phyloP scores from a whole-genome alignment of 2,329 filamentous ascomycete species.

The Monosporascus cannonballus region DNA sequence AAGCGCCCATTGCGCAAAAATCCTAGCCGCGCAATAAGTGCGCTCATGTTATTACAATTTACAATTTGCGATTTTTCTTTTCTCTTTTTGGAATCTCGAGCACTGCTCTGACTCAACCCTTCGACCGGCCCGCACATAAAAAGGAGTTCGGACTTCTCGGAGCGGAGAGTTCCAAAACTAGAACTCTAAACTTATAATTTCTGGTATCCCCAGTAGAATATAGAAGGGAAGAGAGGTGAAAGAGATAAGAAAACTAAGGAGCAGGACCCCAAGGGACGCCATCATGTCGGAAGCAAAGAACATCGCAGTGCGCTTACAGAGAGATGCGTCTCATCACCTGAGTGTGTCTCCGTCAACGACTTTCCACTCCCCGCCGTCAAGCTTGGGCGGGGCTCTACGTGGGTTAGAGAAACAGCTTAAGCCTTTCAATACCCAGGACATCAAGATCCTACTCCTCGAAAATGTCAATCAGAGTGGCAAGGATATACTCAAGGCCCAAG shows the following conservation, averaged over 20 bases:
- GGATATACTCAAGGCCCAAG: constrained; percentile 75
- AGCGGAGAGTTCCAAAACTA: not conserved
- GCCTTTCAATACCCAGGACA: constrained; percentile 90
- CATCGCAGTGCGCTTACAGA: constrained; percentile 34
- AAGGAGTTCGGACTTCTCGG: not conserved
- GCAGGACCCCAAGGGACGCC: not conserved
- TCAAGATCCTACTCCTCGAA: constrained; percentile 92
- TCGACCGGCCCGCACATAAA: not conserved
- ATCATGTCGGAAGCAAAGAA: constrained; percentile 42
- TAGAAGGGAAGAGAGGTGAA: not conserved
- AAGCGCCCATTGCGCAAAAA: too few species aligned
- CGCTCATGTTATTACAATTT: not conserved
- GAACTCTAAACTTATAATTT: not conserved
- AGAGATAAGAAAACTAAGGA: not conserved
- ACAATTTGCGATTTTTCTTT: not conserved
- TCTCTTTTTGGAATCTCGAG: not conserved
- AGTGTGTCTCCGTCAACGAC: constrained; percentile 67
- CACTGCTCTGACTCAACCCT: not conserved
- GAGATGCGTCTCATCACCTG: constrained; percentile 49
- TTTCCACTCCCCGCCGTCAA: constrained; percentile 68
- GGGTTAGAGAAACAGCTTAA: constrained; percentile 70
- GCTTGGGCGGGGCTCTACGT: constrained; percentile 47
- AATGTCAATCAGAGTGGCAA: constrained; percentile 91
- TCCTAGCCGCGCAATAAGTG: not conserved
- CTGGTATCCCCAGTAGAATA: not conserved